These are phyloP conservation scores for Penicillium herquei DNA, from an alignment of 495 filamentous ascomycete genomes.

Conservation along the genomic window DNA sequence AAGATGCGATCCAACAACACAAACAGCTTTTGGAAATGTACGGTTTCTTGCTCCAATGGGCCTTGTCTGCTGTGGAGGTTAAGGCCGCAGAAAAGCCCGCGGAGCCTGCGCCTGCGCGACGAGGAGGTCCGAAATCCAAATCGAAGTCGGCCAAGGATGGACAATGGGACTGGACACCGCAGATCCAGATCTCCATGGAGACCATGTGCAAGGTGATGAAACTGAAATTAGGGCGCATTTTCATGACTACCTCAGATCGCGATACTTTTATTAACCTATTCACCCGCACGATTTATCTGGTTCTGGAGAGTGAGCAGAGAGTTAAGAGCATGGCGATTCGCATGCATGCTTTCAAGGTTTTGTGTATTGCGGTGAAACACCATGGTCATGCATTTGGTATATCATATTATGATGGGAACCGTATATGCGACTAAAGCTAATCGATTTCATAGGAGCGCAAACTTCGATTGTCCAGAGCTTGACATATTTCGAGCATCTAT, in stretches of 20 bases:
- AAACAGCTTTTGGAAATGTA: slow-evolving; percentile 92
- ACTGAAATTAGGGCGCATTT: slow-evolving; percentile 86
- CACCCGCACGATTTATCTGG: slow-evolving; percentile 88
- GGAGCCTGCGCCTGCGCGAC: slow-evolving; percentile 61
- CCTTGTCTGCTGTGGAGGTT: slow-evolving; percentile 85
- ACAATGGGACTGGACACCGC: slow-evolving; percentile 82
- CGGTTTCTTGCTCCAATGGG: slow-evolving; percentile 93
- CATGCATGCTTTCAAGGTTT: slow-evolving; percentile 96
- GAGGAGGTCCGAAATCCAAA: slow-evolving; percentile 78
- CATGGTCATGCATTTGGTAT: slow-evolving; percentile 95
- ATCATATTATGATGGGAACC: slow-evolving; percentile 9
- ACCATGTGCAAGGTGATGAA: slow-evolving; percentile 95
- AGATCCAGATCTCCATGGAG: slow-evolving; percentile 84
- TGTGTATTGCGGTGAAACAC: slow-evolving; percentile 96
- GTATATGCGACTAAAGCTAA: slow-evolving; percentile 14
- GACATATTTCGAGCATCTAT: slow-evolving; percentile 96
- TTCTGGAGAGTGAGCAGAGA: slow-evolving; percentile 90
- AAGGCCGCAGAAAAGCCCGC: slow-evolving; percentile 87
- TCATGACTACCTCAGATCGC: slow-evolving; percentile 92
- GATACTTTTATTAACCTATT: slow-evolving; percentile 93
- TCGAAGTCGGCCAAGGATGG: slow-evolving; percentile 70
- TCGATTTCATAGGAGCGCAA: slow-evolving; percentile 70
- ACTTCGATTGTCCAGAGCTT: slow-evolving; percentile 96
- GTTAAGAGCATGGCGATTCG: slow-evolving; percentile 87
- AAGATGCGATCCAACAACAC: slow-evolving; percentile 80